Evolutionary conservation across 352 stramenopile species (phyloP), one percentile per base, ranked within the genome.

Genomic region (Globisporangium abappressorium): DNA sequence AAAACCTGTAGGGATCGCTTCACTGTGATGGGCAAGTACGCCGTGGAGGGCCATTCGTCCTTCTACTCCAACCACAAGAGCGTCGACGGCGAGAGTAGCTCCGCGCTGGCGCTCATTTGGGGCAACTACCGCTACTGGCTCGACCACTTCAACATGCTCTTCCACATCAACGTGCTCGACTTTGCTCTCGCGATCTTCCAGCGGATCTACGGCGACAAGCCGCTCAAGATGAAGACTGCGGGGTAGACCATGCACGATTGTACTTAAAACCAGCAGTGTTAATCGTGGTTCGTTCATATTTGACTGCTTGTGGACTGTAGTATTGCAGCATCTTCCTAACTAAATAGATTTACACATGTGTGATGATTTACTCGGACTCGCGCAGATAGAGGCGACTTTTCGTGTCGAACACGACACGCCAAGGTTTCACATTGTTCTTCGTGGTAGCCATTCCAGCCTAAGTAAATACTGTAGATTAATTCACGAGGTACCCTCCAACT

Each of bases 21-120:
- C 57, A 75, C 81, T 0, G 77, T 90, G 33, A 93, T 93, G 79
- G 87, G 82, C 30, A 80, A 84, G 56, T 93, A 89, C 59, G 85
- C 87, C 28, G 74, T 91, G 3, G 71, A 80, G 63, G 87, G 82
- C 4, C 81, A 92, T 58, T 73, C 84, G n/a, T 55, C 75, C 11
- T 84, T 84, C 34, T 78, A 88, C 60, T 70, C 65, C 18, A 62
- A 56, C 56, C 55, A 62, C 18, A 41, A 14, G 24, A 30, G 26
- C n/a, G 28, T 47, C 5, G 36, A 30, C 14, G 56, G 20, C 18
- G 38, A 12, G 18, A 53, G 43, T 15, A 22, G 57, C 6, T 57
- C 62, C 49, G 36, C 65, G 9, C 38, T 77, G 5, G n/a, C 30
- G 34, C 24, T 26, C 5, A 6, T 69, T 20, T 73, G 73, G 72